Base-by-base conservation (phyloP, 345 rosid species). In the Trapa incisa region DNA sequence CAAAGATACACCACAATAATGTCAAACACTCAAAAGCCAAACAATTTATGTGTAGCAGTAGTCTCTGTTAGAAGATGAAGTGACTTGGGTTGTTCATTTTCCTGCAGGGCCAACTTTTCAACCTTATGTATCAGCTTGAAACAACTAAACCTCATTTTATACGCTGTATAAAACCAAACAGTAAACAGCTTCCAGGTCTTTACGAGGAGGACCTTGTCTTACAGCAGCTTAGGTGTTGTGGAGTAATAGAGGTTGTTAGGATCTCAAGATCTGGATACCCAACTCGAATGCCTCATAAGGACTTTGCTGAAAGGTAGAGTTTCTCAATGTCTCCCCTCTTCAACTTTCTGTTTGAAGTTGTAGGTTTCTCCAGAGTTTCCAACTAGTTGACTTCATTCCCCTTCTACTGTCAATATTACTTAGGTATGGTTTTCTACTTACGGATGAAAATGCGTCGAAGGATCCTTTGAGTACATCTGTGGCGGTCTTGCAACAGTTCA, bases 201-300 rank as follows among this genome's bases (percentile, higher is more conserved):
- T 89, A 73, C 71, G 95, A 89, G 56, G 85, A 87, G 70, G 88
- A 84, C 61, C 89, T 85, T 54, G 87, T 94, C 72, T 76, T 85
- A 37, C 88, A 83, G 65, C 99, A 91, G 80, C 87, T 94, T 65
- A 87, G 86, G 70, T 87, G 89, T 73, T 88, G 91, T 80, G 99
- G 97, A 10, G 79, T 90, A 69, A 60, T 94, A 76, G 96, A 94
- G 80, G 84, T 86, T 71, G 97, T 91, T 58, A 86, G 88, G 79
- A 88, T 94, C 70, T 87, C 97, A 66, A 87, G 95, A 77, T 82
- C 85, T 39, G 96, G 97, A 68, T 94, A 86, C 77, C 97, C 97
- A 35, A 86, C 89, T 64, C 87, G 93, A 71, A 80, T 90, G 79
- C 85, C 92, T 2, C 97, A 93, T 78, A 92, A 83, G 76, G 87